Percentiles rank a stretch among this genome's conserved stretches.
Evolutionary conservation across 805 yeast genomes (phyloP).

Genomic region (Yarrowia osloensis): DNA sequence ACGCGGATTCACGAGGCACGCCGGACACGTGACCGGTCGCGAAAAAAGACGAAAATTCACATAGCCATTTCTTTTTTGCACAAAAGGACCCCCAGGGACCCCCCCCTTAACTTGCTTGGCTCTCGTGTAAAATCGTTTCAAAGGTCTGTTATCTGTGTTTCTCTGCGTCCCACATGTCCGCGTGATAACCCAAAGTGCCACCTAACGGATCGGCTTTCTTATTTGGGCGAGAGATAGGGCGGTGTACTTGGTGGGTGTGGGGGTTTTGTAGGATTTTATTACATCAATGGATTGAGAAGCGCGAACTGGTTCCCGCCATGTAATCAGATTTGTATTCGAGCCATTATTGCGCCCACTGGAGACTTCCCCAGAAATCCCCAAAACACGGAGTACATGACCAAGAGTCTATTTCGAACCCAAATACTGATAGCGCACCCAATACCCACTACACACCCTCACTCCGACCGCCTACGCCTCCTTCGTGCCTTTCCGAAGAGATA

Average conservation of each 20-base stretch:
- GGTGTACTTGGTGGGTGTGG: background rate
- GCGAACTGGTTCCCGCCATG: background rate
- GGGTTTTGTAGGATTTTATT: background rate
- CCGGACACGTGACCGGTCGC: background rate
- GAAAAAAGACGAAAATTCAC: conserved; percentile 6
- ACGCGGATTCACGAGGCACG: conserved; percentile 4
- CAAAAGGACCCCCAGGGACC: conserved; percentile 30
- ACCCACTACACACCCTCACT: background rate
- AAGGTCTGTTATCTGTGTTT: conserved; percentile 11
- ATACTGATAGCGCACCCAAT: background rate
- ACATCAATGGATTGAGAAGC: background rate
- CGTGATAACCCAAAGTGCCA: conserved; percentile 3
- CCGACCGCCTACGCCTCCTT: conserved; percentile 15
- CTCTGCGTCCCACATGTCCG: conserved; percentile 12
- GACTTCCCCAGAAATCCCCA: background rate
- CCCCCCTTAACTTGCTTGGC: conserved; percentile 13
- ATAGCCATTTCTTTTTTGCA: background rate
- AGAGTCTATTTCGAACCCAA: background rate
- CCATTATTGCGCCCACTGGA: background rate
- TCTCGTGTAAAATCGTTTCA: conserved; percentile 1
- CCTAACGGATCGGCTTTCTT: conserved; percentile 18
- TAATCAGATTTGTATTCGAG: background rate
- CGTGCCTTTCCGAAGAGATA: conserved; percentile 20
- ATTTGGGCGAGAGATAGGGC: background rate
- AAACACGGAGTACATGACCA: background rate